Evolutionary conservation across 2,329 filamentous ascomycete genomes (phyloP).

Genomic region (Fusarium armeniacum): DNA sequence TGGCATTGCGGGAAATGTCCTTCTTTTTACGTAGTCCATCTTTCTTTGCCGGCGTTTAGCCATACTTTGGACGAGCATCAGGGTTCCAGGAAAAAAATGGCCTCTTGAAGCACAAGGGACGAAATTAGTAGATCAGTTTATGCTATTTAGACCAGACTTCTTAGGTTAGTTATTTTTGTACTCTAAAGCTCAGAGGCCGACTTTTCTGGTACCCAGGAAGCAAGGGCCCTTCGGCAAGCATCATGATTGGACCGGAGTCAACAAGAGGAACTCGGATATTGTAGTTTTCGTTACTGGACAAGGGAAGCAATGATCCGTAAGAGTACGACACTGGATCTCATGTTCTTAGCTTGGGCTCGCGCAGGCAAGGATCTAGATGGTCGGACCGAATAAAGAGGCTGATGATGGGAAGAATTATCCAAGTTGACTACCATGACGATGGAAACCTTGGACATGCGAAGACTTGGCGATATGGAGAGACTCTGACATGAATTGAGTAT

Average conservation of each 20-base stretch:
- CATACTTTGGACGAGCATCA: background rate
- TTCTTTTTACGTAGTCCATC: background rate
- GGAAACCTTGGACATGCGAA: slow-evolving; percentile 5
- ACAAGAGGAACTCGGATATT: background rate
- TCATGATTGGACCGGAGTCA: slow-evolving; percentile 14
- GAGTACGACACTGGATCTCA: background rate
- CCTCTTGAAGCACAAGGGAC: too few species aligned
- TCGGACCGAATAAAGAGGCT: slow-evolving; percentile 34
- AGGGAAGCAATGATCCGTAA: background rate
- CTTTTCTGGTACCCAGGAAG: too few species aligned
- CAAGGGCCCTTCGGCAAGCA: background rate
- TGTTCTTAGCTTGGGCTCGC: slow-evolving; percentile 10
- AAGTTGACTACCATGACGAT: slow-evolving; percentile 13
- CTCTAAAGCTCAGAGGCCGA: too few species aligned
- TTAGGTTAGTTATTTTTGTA: too few species aligned
- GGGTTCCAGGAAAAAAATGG: too few species aligned
- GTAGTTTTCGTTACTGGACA: background rate
- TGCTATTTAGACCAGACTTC: too few species aligned
- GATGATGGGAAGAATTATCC: slow-evolving; percentile 15
- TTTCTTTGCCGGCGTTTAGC: background rate
- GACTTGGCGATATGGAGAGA: slow-evolving; percentile 7
- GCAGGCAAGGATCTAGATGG: slow-evolving; percentile 9
- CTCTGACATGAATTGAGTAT: background rate
- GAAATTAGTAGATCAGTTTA: too few species aligned
- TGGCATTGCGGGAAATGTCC: slow-evolving; percentile 8